Evolutionary conservation across 108 stramenopile species (phyloP).

Genomic region (Nitzschia sp.): DNA sequence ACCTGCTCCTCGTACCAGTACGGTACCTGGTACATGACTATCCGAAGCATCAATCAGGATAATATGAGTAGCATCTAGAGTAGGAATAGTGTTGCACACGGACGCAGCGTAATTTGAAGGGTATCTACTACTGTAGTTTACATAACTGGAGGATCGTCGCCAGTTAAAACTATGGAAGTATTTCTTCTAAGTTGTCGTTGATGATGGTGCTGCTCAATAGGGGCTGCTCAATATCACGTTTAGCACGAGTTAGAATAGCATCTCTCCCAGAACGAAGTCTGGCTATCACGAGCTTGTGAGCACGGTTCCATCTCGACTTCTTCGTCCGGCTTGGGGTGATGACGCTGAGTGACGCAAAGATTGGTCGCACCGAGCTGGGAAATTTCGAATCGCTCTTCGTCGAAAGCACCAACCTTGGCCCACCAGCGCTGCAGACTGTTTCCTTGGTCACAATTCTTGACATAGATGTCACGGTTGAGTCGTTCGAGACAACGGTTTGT

Average conservation of each 20-base stretch:
- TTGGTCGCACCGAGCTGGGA: background rate
- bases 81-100: too few species aligned
- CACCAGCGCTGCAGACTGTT: background rate
- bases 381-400: background rate
- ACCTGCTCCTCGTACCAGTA: too few species aligned
- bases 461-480: background rate
- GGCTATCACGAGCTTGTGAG: background rate
- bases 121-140: background rate
- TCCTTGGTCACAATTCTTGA: constrained; percentile 1
- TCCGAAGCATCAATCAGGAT: too few species aligned
- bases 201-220: too few species aligned
- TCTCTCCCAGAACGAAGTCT: constrained; percentile 23
- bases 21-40: too few species aligned
- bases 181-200: too few species aligned
- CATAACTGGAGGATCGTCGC: background rate
- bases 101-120: background rate
- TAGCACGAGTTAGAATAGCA: background rate
- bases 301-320: constrained; percentile 18
- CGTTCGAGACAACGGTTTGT: constrained; percentile 4
- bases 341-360: constrained; percentile 17
- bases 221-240: too few species aligned
- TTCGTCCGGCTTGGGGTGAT: constrained; percentile 26
- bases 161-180: background rate
- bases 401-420: background rate
- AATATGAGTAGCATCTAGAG: too few species aligned